phyloP scores from a whole-genome alignment of 345 rosid species.

The Euphorbia pulcherrima region DNA sequence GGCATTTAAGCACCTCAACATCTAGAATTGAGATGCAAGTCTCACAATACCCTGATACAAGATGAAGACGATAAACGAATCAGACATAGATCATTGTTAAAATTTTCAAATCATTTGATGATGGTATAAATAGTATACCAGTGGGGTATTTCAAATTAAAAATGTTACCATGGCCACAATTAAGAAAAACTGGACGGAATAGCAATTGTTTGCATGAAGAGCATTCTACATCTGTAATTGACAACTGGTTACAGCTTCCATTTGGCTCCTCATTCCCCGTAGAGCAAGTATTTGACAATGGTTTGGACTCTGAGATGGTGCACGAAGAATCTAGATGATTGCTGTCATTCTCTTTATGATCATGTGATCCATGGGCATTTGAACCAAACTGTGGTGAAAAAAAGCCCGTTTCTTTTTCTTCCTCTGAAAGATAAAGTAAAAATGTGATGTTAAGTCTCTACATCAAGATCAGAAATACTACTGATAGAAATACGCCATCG shows the following conservation, averaged over 20 bases:
- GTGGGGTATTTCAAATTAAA: slow-evolving; percentile 6
- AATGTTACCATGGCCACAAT: slow-evolving; percentile 80
- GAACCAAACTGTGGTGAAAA: slow-evolving; percentile 61
- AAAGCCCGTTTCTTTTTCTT: slow-evolving; percentile 28
- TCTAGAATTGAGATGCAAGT: slow-evolving; percentile 44
- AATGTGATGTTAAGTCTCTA: background rate
- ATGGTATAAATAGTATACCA: background rate
- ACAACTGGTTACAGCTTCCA: slow-evolving; percentile 30
- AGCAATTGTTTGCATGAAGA: slow-evolving; percentile 62
- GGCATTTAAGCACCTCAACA: slow-evolving; percentile 49
- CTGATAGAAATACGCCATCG: background rate
- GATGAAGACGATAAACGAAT: background rate
- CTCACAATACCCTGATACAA: slow-evolving; percentile 62
- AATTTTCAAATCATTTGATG: background rate
- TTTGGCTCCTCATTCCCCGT: slow-evolving; percentile 23
- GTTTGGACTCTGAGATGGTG: slow-evolving; percentile 9
- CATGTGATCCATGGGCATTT: slow-evolving; percentile 19
- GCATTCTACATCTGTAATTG: slow-evolving; percentile 56
- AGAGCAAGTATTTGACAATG: slow-evolving; percentile 16
- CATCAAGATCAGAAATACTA: background rate
- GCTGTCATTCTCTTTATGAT: slow-evolving; percentile 23
- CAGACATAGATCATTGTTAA: background rate
- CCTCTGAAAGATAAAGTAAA: slow-evolving; percentile 41
- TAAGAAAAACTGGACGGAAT: slow-evolving; percentile 57
- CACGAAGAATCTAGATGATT: slow-evolving; percentile 19